Percentiles rank a stretch among this genome's conserved stretches.
These are phyloP conservation scores for Penicillium glabrum DNA, from an alignment of 2,329 filamentous ascomycete species.

Conservation along the genomic window DNA sequence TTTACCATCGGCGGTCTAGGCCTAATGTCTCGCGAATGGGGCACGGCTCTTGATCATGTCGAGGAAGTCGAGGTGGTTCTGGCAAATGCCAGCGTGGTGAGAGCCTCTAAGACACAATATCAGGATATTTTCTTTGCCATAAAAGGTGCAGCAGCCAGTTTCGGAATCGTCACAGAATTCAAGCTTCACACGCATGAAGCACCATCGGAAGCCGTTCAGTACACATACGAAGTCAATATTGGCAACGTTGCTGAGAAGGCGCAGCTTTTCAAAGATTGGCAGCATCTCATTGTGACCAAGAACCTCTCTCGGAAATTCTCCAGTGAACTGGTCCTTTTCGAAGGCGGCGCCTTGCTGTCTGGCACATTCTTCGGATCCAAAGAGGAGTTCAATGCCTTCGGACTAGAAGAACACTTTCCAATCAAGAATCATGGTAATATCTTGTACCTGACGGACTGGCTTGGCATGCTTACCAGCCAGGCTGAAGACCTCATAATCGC, in stretches of 20 bases:
- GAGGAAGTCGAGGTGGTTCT: constrained; percentile 51
- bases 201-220: constrained; percentile 55
- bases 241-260: constrained; percentile 51
- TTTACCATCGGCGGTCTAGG: constrained; percentile 42
- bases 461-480: constrained; percentile 26
- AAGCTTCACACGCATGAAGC: constrained; percentile 37
- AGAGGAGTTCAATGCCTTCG: constrained; percentile 52
- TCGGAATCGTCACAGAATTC: constrained; percentile 42
- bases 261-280: constrained; percentile 58
- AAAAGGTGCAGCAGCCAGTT: constrained; percentile 38
- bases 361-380: constrained; percentile 63
- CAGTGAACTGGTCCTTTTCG: constrained; percentile 56
- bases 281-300: constrained; percentile 55
- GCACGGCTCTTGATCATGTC: constrained; percentile 53
- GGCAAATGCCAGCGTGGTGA: constrained; percentile 37
- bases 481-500: constrained; percentile 27
- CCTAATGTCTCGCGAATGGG: constrained; percentile 50
- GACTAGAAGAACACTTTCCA: constrained; percentile 28
- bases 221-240: constrained; percentile 56
- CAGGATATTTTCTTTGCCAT: constrained; percentile 37
- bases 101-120: constrained; percentile 28
- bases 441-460: constrained; percentile 29
- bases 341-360: constrained; percentile 56
- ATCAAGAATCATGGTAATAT: constrained; percentile 17
- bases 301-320: constrained; percentile 60